Conservation (phyloP, 768 basidiomycete species). For the Pleurotus djamor region DNA sequence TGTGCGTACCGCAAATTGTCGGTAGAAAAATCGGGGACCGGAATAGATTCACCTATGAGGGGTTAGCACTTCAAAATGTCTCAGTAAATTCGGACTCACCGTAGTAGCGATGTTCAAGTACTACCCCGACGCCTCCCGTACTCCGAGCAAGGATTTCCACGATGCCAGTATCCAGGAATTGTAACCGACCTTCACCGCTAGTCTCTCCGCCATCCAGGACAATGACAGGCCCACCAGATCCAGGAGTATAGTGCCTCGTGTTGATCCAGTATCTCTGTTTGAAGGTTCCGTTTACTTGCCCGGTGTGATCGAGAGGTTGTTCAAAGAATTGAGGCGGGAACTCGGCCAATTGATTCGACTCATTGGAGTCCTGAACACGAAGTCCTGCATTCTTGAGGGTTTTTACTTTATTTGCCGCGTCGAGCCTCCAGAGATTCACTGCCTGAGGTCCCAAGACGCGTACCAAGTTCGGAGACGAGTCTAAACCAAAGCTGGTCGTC, state of each 20-base stretch:
- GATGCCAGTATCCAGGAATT: slow-evolving; percentile 78
- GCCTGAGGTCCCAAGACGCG: slow-evolving; percentile 49
- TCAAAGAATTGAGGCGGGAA: slow-evolving; percentile 54
- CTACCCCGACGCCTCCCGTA: slow-evolving; percentile 84
- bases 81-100: slow-evolving; percentile 35
- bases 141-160: slow-evolving; percentile 81
- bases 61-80: slow-evolving; percentile 12
- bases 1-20: slow-evolving; percentile 69
- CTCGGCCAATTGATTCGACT: slow-evolving; percentile 15
- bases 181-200: slow-evolving; percentile 62
- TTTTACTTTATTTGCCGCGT: slow-evolving; percentile 17
- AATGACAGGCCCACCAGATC: slow-evolving; percentile 78
- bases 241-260: slow-evolving; percentile 71
- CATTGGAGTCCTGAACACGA: slow-evolving; percentile 13
- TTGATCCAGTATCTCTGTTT: slow-evolving; percentile 93
- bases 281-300: slow-evolving; percentile 60
- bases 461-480: slow-evolving; percentile 12
- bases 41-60: slow-evolving; percentile 64
- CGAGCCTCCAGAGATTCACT: slow-evolving; percentile 64
- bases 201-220: slow-evolving; percentile 95
- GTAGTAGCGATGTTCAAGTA: slow-evolving; percentile 94
- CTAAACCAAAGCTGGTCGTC: slow-evolving; percentile 1
- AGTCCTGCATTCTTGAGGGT: slow-evolving; percentile 7
- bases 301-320: slow-evolving; percentile 87
- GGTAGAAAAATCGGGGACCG: slow-evolving; percentile 76